Evolutionary conservation across 2,329 filamentous ascomycete genomes (phyloP).

Genomic region (Salinomyces thailandicus): DNA sequence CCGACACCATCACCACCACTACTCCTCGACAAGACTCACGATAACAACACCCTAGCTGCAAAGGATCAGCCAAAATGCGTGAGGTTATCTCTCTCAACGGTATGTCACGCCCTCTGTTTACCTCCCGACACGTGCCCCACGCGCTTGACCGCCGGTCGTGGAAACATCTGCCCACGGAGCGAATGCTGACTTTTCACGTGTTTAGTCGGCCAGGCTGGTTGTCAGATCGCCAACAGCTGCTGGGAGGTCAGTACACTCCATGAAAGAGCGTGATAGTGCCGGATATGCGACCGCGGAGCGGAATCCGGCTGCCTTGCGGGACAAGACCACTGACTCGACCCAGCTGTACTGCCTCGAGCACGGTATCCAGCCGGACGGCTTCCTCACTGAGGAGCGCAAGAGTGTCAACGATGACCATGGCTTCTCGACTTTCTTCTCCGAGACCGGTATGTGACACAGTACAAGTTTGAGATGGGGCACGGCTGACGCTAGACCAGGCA

Average conservation of each 20-base stretch:
- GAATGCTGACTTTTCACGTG: conserved; percentile 43
- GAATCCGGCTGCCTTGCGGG: conserved; percentile 24
- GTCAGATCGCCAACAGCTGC: conserved; percentile 99
- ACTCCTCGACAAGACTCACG: conserved; percentile 1
- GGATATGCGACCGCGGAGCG: conserved; percentile 7
- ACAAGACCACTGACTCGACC: conserved; percentile 19
- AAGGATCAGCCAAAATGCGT: conserved; percentile 62
- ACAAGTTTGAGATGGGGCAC: conserved; percentile 31
- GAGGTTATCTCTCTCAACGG: conserved; percentile 99
- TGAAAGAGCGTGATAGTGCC: conserved; percentile 8
- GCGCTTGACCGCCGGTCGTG: conserved; percentile 33
- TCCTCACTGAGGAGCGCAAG: conserved; percentile 97
- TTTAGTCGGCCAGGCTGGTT: conserved; percentile 98
- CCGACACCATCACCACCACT: conserved; percentile 3
- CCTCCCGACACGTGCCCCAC: conserved; percentile 11
- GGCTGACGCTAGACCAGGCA: conserved; percentile 47
- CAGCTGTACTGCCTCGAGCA: conserved; percentile 99
- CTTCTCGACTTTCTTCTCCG: conserved; percentile 99
- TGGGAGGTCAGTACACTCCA: conserved; percentile 76
- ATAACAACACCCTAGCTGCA: not conserved
- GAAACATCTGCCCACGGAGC: conserved; percentile 7
- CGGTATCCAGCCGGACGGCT: conserved; percentile 98
- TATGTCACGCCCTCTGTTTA: conserved; percentile 36
- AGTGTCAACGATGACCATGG: conserved; percentile 84
- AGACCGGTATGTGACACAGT: conserved; percentile 64